Percentiles rank a stretch among this genome's conserved stretches.
Evolutionary conservation across 2,329 filamentous ascomycete genomes (phyloP).

Genomic region (Helminthosporium solani): DNA sequence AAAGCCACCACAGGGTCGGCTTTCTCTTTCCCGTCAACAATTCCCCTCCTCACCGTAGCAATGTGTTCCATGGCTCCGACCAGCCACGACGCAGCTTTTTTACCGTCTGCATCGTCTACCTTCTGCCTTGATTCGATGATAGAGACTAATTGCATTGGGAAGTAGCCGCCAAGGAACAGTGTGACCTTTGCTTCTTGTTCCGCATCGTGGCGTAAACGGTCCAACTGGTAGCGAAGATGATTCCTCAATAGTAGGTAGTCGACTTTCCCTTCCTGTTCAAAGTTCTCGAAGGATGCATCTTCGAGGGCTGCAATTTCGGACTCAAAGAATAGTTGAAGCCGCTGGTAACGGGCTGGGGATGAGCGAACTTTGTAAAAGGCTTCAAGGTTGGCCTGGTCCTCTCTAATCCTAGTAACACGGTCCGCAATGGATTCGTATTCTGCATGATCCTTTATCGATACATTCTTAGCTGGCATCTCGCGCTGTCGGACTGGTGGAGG

Average conservation of each 20-base stretch:
- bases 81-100: conserved; percentile 48
- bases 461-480: not conserved
- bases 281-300: conserved; percentile 37
- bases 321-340: conserved; percentile 46
- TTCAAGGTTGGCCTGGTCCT: conserved; percentile 51
- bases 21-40: conserved; percentile 39
- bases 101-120: conserved; percentile 47
- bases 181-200: conserved; percentile 41
- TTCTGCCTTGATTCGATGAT: conserved; percentile 54
- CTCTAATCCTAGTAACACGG: conserved; percentile 35
- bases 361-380: conserved; percentile 53
- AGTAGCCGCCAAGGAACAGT: conserved; percentile 48
- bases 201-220: conserved; percentile 45
- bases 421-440: conserved; percentile 5
- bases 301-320: conserved; percentile 46
- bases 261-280: conserved; percentile 48
- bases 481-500: not conserved
- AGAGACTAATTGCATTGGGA: conserved; percentile 36
- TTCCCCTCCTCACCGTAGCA: conserved; percentile 31
- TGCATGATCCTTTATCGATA: not conserved
- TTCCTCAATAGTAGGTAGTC: conserved; percentile 55
- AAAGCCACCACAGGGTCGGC: conserved; percentile 48
- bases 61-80: conserved; percentile 41
- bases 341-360: conserved; percentile 45
- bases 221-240: conserved; percentile 40